phyloP scores from a whole-genome alignment of 2,329 filamentous ascomycete species.

The Colletotrichum gloeosporioides region DNA sequence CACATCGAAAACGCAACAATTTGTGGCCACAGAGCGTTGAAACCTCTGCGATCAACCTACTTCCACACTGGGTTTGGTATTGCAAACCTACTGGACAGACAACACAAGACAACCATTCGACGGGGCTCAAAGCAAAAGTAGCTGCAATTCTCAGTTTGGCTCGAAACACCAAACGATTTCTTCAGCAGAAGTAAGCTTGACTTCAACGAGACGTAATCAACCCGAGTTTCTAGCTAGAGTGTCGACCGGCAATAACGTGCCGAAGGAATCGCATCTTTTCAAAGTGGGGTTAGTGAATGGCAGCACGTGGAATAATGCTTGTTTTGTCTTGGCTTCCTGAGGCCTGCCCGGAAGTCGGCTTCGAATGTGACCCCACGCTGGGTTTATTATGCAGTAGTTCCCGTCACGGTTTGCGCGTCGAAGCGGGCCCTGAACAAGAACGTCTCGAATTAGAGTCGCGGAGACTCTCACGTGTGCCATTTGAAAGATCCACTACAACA shows the following conservation, averaged over 20 bases:
- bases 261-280: background rate
- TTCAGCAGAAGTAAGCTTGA: background rate
- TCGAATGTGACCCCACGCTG: background rate
- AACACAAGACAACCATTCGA: background rate
- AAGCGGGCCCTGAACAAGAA: background rate
- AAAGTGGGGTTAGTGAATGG: background rate
- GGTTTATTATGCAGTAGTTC: background rate
- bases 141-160: background rate
- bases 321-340: background rate
- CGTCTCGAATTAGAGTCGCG: background rate
- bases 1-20: background rate
- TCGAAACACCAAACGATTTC: background rate
- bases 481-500: background rate
- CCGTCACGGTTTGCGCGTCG: background rate
- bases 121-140: background rate
- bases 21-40: background rate
- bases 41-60: background rate
- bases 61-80: background rate
- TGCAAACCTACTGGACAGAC: background rate
- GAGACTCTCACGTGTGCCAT: background rate
- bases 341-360: background rate
- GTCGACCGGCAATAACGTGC: background rate
- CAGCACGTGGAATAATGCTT: background rate
- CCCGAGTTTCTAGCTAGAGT: background rate
- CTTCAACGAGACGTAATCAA: background rate